phyloP scores from a whole-genome alignment of 495 filamentous ascomycete genomes.

The Lepidopterella palustris region DNA sequence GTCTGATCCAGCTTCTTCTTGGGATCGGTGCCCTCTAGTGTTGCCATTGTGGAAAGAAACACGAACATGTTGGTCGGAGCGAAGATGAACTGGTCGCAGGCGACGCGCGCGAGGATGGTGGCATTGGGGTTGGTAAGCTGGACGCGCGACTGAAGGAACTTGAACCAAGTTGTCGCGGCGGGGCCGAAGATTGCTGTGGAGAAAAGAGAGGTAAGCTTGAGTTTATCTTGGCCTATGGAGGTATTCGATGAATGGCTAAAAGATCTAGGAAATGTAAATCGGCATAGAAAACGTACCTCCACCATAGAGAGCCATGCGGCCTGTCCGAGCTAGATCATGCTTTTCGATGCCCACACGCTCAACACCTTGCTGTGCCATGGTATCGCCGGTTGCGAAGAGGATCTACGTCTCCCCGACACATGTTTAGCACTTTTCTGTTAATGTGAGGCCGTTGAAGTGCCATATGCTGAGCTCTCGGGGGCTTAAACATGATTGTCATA shows the following conservation, averaged over 20 bases:
- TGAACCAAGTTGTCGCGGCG: conserved; percentile 83
- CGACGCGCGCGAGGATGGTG: conserved; percentile 76
- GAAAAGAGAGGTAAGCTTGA: conserved; percentile 11
- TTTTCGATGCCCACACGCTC: conserved; percentile 71
- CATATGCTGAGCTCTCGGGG: background rate
- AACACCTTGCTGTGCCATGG: conserved; percentile 88
- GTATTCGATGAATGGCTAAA: too few relatives aligned
- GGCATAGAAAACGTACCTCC: conserved; percentile 53
- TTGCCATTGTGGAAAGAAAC: conserved; percentile 80
- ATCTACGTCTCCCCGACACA: conserved; percentile 41
- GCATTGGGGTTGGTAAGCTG: conserved; percentile 52
- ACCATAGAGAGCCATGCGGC: conserved; percentile 87
- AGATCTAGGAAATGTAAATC: too few relatives aligned
- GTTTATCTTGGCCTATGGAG: conserved; percentile 12
- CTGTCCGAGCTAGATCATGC: conserved; percentile 75
- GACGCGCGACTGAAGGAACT: conserved; percentile 65
- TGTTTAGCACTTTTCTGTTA: background rate
- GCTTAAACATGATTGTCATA: background rate
- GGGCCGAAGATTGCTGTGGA: conserved; percentile 78
- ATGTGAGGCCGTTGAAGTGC: background rate
- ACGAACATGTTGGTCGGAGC: conserved; percentile 71
- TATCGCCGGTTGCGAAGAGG: conserved; percentile 86
- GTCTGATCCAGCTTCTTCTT: conserved; percentile 61
- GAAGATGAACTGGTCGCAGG: conserved; percentile 78
- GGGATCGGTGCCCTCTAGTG: conserved; percentile 72